Base-by-base conservation (phyloP, 768 basidiomycete species). In the Tephrocybe sp. region DNA sequence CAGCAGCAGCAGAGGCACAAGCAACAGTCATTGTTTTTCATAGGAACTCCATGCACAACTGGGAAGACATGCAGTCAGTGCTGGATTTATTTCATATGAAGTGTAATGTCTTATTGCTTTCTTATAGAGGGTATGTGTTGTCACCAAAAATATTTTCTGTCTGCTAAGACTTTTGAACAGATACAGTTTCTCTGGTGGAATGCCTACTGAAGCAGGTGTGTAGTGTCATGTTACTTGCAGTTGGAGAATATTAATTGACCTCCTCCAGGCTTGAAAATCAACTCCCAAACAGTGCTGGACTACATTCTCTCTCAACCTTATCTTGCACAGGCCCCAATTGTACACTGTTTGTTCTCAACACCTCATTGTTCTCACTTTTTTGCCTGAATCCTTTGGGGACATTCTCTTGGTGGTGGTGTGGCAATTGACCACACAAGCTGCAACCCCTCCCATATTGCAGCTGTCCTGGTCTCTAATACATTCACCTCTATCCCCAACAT, bases 21-120 rank as follows among this genome's bases (percentile, higher is more conserved):
- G 92, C 90, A 6, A 94, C 91, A 0, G 75, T 95, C 4, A 68
- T 98, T 34, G 83, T 96, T 77, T 92, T 95, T 50, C 93, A 95
- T 59, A 94, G 93, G 1, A 88, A 90, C 55, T 83, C 80, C 0
- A 84, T 84, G 53, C 86, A 88, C 57, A 73, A 81, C 37, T 89
- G 90, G 3, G 86, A 93, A 59, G 76, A 89, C 1, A 73, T 91
- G 48, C 83, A 86, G 2, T 65, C 28, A 12, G 92, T 86, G 0
- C 69, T 72, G 25, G 69, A 84, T 24, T 89, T 94, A 58, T 84
- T 77, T 17, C 73, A 77, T 58, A 78, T 85, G 76, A 75, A 84
- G 18, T 95, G 89, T 62, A 93, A 94, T 58, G 91, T 95, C 0
- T 71, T 97, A 41, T 85, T 93, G 74, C 68, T 93, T 4, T 93